phyloP scores from a whole-genome alignment of 2,329 filamentous ascomycete genomes.

The Aspergillus calidoustus region DNA sequence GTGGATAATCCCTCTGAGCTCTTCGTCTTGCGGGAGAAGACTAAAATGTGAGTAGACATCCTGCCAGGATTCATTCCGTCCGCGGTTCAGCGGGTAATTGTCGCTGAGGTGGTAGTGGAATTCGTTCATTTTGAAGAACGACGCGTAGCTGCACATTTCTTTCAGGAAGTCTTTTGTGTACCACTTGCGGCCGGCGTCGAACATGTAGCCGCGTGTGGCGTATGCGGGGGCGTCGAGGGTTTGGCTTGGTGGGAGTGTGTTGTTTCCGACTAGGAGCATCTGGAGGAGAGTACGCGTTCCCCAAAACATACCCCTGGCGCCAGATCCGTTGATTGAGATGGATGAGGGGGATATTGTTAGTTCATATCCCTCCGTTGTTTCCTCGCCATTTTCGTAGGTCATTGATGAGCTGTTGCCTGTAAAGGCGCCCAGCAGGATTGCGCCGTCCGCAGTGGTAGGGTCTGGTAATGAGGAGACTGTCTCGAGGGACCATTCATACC shows the following conservation, averaged over 20 bases:
- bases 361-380: constrained; percentile 57
- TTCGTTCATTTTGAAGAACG: constrained; percentile 65
- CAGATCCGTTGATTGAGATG: constrained; percentile 57
- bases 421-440: constrained; percentile 47
- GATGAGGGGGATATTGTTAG: constrained; percentile 42
- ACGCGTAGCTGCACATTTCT: constrained; percentile 64
- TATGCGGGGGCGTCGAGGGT: constrained; percentile 58
- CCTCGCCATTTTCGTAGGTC: constrained; percentile 53
- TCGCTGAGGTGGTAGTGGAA: constrained; percentile 65
- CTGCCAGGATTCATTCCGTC: constrained; percentile 53
- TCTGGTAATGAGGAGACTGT: constrained; percentile 36
- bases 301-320: constrained; percentile 63
- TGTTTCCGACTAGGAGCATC: constrained; percentile 45
- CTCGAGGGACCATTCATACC: constrained; percentile 48
- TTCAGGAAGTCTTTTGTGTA: constrained; percentile 60
- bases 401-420: constrained; percentile 29
- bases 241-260: constrained; percentile 48
- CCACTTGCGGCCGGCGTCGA: constrained; percentile 62
- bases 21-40: constrained; percentile 52
- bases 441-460: constrained; percentile 40
- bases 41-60: constrained; percentile 62
- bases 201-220: constrained; percentile 54
- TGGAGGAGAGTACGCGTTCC: constrained; percentile 61
- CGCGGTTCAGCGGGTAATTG: constrained; percentile 57
- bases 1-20: constrained; percentile 55